Evolutionary conservation across 306 rosid genomes (phyloP).

Genomic region (Begonia fuchsioides): DNA sequence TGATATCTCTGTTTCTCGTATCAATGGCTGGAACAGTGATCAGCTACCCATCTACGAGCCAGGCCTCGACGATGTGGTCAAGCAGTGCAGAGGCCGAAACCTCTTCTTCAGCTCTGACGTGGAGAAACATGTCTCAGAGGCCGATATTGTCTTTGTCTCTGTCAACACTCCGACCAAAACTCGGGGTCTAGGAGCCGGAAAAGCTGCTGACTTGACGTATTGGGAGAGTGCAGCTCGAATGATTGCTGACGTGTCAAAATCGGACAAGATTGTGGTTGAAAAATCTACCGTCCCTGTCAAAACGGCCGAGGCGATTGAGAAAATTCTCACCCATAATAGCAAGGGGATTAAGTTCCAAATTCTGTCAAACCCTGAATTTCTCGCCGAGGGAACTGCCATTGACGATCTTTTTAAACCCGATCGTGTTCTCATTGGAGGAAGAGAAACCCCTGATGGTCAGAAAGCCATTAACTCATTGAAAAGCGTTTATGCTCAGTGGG

Average conservation of each 20-base stretch:
- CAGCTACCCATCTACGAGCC: constrained; percentile 96
- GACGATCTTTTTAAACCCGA: constrained; percentile 73
- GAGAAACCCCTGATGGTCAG: constrained; percentile 74
- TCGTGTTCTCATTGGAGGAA: constrained; percentile 77
- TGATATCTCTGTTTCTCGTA: constrained; percentile 66
- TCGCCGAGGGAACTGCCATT: constrained; percentile 93
- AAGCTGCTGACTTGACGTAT: constrained; percentile 85
- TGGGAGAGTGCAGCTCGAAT: constrained; percentile 98
- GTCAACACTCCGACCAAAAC: constrained; percentile 94
- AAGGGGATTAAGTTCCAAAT: constrained; percentile 78
- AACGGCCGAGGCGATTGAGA: constrained; percentile 94
- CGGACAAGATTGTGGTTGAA: constrained; percentile 87
- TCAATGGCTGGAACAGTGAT: constrained; percentile 91
- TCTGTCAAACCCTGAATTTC: constrained; percentile 87
- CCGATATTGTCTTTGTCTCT: constrained; percentile 89
- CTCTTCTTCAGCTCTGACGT: constrained; percentile 95
- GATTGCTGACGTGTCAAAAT: constrained; percentile 86
- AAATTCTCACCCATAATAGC: constrained; percentile 80
- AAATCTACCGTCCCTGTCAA: constrained; percentile 95
- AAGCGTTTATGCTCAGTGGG: constrained; percentile 77
- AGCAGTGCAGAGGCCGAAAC: constrained; percentile 77
- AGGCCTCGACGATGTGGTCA: constrained; percentile 70
- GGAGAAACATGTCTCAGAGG: constrained; percentile 68
- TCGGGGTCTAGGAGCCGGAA: constrained; percentile 84
- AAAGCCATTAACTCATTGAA: constrained; percentile 66